A percentile compares a stretch with the other conserved stretches of the same genome.
Evolutionary conservation across 2,329 filamentous ascomycete species (phyloP).

Genomic region (Teratosphaeria zuluensis): DNA sequence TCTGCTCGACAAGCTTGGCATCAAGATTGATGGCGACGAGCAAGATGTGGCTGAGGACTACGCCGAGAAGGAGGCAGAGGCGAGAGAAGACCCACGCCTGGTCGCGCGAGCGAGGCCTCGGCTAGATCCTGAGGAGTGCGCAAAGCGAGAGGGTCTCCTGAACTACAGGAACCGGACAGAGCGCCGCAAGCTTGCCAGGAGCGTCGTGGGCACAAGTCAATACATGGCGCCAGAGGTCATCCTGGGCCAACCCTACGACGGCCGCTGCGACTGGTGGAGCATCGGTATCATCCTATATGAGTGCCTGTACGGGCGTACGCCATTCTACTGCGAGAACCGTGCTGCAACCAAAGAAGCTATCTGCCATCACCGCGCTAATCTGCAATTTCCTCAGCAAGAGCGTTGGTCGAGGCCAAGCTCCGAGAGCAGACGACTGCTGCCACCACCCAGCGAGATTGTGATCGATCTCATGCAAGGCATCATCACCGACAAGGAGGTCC

Average conservation of each 20-base stretch:
- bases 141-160: constrained; percentile 25
- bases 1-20: constrained; percentile 64
- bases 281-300: constrained; percentile 90
- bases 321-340: constrained; percentile 73
- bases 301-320: constrained; percentile 85
- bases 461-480: constrained; percentile 66
- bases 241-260: constrained; percentile 72
- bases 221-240: constrained; percentile 98
- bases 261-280: constrained; percentile 94
- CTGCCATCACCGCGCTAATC: constrained; percentile 57
- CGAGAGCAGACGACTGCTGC: constrained; percentile 24
- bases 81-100: constrained; percentile 5
- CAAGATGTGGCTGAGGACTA: constrained; percentile 52
- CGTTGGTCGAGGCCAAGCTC: constrained; percentile 45
- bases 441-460: constrained; percentile 56
- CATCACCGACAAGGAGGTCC: constrained; percentile 61
- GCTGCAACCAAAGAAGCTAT: constrained; percentile 82
- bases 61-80: constrained; percentile 12
- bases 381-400: constrained; percentile 57
- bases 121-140: constrained; percentile 14
- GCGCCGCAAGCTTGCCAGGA: constrained; percentile 65
- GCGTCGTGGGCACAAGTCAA: constrained; percentile 88
- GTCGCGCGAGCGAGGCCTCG: constrained; percentile 4
- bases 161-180: constrained; percentile 36
- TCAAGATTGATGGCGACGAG: constrained; percentile 63